Conservation (phyloP, 352 stramenopile species). For the Phytophthora podocarpi region DNA sequence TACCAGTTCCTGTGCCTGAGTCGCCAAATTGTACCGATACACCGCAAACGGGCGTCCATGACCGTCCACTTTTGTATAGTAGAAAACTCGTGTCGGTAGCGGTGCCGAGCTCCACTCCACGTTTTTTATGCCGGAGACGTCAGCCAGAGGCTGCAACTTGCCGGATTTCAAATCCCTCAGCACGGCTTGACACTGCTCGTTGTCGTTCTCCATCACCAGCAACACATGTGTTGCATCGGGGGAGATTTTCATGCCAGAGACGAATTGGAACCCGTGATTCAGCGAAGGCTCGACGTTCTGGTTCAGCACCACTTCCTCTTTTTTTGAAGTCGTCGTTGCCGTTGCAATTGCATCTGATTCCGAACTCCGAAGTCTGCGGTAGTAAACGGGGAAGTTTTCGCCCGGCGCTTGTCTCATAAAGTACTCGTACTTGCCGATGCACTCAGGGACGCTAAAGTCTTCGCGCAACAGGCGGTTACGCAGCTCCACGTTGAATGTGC, state of each 20-base stretch:
- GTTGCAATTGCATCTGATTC: slow-evolving; percentile 9
- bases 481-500: slow-evolving; percentile 71
- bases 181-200: slow-evolving; percentile 63
- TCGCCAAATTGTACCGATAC: slow-evolving; percentile 64
- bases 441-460: slow-evolving; percentile 74
- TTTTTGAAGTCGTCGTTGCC: slow-evolving; percentile 3
- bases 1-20: slow-evolving; percentile 57
- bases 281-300: slow-evolving; percentile 70
- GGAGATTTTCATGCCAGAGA: slow-evolving; percentile 80
- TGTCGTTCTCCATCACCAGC: slow-evolving; percentile 72
- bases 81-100: slow-evolving; percentile 44
- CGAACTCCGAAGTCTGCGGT: slow-evolving; percentile 44
- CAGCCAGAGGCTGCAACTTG: slow-evolving; percentile 37
- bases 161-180: slow-evolving; percentile 44
- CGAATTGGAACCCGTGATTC: slow-evolving; percentile 69
- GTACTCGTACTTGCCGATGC: slow-evolving; percentile 78
- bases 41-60: slow-evolving; percentile 68
- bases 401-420: slow-evolving; percentile 63
- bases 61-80: slow-evolving; percentile 77
- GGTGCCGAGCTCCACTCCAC: slow-evolving; percentile 61
- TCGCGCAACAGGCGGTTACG: slow-evolving; percentile 63
- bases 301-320: slow-evolving; percentile 72
- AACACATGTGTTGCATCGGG: slow-evolving; percentile 63
- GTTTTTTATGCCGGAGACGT: slow-evolving; percentile 62
- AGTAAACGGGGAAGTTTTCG: slow-evolving; percentile 85